Percentiles rank a stretch among this genome's conserved stretches.
Evolutionary conservation across 768 basidiomycete genomes (phyloP).

Genomic region (Lepiota brunneoincarnata): DNA sequence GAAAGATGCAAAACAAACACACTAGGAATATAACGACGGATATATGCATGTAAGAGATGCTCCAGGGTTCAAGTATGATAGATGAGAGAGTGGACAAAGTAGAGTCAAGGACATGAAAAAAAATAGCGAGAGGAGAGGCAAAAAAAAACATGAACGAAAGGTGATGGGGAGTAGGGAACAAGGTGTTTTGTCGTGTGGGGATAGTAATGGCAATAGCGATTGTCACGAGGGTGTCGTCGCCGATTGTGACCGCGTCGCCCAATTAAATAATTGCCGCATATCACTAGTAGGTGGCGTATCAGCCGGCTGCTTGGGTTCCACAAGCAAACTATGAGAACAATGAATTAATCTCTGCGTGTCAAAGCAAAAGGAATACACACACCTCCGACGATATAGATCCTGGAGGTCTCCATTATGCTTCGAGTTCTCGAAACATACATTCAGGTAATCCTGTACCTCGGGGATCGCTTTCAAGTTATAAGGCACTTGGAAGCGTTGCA

Average conservation of each 20-base stretch:
- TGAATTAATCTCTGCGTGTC: constrained; percentile 9
- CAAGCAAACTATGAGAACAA: constrained; percentile 54
- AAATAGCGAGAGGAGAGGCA: constrained; percentile 1
- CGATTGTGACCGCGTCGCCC: constrained; percentile 65
- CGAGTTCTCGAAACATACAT: constrained; percentile 69
- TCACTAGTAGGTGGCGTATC: constrained; percentile 64
- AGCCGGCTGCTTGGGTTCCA: constrained; percentile 80
- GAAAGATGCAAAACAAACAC: constrained; percentile 16
- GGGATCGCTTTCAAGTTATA: constrained; percentile 87
- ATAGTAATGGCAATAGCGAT: constrained; percentile 12
- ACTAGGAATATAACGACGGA: constrained; percentile 12
- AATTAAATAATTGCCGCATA: constrained; percentile 76
- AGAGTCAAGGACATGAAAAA: not conserved
- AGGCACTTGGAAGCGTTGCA: constrained; percentile 88
- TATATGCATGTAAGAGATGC: constrained; percentile 15
- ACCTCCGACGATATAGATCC: constrained; percentile 86
- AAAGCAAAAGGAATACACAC: constrained; percentile 19
- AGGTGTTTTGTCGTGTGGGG: constrained; percentile 15
- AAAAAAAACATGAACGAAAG: not conserved
- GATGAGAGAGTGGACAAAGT: not conserved
- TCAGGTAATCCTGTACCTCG: constrained; percentile 83
- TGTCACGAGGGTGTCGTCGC: constrained; percentile 28
- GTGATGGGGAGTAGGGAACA: constrained; percentile 5
- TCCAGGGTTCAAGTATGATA: constrained; percentile 13
- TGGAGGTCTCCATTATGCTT: constrained; percentile 79